Base-by-base conservation (phyloP, 306 rosid genomes). In the Medicago lupulina region DNA sequence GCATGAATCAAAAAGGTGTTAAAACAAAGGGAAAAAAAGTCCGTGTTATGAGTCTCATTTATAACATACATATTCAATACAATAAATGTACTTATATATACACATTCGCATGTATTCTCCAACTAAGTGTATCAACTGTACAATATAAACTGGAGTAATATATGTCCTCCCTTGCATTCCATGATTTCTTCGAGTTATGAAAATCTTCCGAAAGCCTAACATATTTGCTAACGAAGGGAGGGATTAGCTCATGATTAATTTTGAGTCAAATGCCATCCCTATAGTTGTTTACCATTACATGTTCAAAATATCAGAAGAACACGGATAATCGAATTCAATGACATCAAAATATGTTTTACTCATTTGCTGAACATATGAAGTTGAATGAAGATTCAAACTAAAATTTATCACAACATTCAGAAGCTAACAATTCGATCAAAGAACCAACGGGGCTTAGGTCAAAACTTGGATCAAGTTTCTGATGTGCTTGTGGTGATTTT, bases 71-170 rank as follows among this genome's bases (percentile, higher is more conserved):
- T 59, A 16, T 63, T 9, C 46, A 38, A 61, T 16, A 60, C 43
- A 60, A 28, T 7, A 9, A 39, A 39, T 40, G 31, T 9, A 39
- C 50, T 61, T 63, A 10, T 40, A 40, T 17, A 40, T 18, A 65
- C 10, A 65, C 53, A 40, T 40, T 65, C n/a, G 44, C 53, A 40
- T 18, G 53, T 41, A 41, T 66, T 66, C 3, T 34, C 69, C 69
- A 71, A 21, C 11, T 74, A 67, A 19, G 21, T 25, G 60, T 77
- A 69, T 51, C 64, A 50, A 47, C 10, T 19, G 40, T 53, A 76
- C 38, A 66, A 25, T 53, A 51, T 57, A 67, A 67, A 64, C 11
- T 15, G 21, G 34, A 40, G 46, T 10, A 41, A n/a, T 40, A 17
- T 49, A 46, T 31, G 38, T 16, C 70, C 70, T 19, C 51, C 66